Evolutionary conservation across 108 stramenopile genomes (phyloP).

Genomic region (Craspedostauros australis): DNA sequence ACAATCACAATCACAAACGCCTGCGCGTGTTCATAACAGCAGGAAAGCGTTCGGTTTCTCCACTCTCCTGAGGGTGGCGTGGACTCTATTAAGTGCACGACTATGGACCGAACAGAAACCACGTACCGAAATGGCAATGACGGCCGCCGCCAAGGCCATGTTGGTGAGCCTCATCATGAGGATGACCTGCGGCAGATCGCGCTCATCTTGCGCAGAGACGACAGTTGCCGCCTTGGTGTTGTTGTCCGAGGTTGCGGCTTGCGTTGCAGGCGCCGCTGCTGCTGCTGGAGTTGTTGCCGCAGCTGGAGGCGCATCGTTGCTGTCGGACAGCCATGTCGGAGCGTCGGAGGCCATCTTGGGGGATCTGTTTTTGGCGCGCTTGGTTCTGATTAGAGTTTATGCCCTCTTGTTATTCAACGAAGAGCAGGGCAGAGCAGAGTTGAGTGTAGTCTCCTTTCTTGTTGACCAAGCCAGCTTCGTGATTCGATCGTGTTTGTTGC

Average conservation of each 20-base stretch:
- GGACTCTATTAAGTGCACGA: background rate
- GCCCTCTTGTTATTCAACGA: no score
- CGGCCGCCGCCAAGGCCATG: conserved; percentile 52
- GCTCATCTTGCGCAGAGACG: conserved; percentile 32
- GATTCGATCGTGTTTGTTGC: no score
- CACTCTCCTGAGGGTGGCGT: background rate
- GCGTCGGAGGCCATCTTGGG: conserved; percentile 11
- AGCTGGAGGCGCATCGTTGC: background rate
- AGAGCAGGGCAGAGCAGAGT: no score
- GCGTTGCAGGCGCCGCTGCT: background rate
- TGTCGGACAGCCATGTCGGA: conserved; percentile 12
- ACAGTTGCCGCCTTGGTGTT: conserved; percentile 5
- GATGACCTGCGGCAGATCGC: conserved; percentile 64
- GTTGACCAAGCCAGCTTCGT: no score
- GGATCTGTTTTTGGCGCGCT: no score
- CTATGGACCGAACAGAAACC: background rate
- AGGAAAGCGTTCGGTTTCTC: background rate
- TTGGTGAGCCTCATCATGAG: conserved; percentile 69
- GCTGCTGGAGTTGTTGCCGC: conserved; percentile 1
- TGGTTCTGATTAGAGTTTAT: no score
- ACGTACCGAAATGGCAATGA: conserved; percentile 65
- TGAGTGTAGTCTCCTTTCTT: no score
- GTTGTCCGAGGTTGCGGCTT: background rate
- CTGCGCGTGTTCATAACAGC: background rate
- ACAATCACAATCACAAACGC: background rate